phyloP scores from a whole-genome alignment of 2,329 filamentous ascomycete genomes.

The Trichoderma semiorbis region DNA sequence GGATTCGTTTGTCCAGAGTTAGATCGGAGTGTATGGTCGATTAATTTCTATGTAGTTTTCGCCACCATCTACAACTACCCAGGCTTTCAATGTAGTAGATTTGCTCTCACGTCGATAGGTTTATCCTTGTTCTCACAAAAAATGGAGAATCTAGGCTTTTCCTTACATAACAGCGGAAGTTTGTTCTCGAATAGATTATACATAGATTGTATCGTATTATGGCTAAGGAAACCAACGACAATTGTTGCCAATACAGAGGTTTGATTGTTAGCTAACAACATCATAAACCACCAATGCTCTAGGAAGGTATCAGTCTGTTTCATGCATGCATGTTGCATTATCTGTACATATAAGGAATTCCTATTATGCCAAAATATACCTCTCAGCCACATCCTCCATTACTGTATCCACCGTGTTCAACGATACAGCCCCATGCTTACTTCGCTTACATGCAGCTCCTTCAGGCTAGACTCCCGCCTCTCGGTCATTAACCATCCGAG shows the following conservation, averaged over 20 bases:
- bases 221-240: neutral
- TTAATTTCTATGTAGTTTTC: neutral
- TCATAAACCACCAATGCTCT: neutral
- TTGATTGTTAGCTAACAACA: neutral
- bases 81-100: neutral
- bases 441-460: neutral
- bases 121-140: neutral
- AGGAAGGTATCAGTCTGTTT: neutral
- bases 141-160: neutral
- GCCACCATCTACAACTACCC: neutral
- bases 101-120: neutral
- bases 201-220: neutral
- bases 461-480: neutral
- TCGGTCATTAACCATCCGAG: neutral
- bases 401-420: neutral
- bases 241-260: neutral
- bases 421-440: neutral
- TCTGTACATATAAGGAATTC: neutral
- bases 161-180: neutral
- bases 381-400: neutral
- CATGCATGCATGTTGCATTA: neutral
- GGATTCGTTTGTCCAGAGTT: neutral
- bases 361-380: neutral
- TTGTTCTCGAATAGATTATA: no score
- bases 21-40: neutral